Conservation (phyloP, 1,139 yeast species). For the Debaryomyces subglobosus region DNA sequence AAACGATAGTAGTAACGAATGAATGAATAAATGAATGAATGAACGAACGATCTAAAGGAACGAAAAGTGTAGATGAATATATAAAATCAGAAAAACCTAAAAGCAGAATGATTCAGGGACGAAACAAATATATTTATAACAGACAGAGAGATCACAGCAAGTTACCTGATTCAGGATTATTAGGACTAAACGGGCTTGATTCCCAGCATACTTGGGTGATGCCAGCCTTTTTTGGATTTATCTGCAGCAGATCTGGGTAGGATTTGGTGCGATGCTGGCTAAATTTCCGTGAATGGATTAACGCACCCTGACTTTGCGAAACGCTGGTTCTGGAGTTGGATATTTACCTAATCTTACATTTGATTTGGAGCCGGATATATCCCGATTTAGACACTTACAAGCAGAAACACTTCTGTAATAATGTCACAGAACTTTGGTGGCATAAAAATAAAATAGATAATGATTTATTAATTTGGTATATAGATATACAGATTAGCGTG, state of each 20-base stretch:
- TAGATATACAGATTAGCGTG: not conserved
- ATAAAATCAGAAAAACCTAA: not conserved
- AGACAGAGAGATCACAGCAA: constrained; percentile 1
- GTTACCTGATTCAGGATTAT: constrained; percentile 13
- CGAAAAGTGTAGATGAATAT: constrained; percentile 1
- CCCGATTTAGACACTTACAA: not conserved
- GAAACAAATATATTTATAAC: constrained; percentile 11
- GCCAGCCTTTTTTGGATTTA: not conserved
- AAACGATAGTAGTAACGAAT: not conserved
- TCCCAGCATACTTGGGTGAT: constrained; percentile 12
- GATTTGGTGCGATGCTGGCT: constrained; percentile 4
- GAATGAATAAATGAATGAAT: not conserved
- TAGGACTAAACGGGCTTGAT: constrained; percentile 11
- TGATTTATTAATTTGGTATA: not conserved
- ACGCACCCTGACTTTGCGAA: not conserved
- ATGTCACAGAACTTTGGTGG: not conserved
- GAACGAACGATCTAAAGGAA: not conserved
- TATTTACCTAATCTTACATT: not conserved
- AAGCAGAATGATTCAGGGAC: constrained; percentile 8
- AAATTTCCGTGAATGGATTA: not conserved
- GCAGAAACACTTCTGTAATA: not conserved
- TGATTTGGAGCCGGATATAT: not conserved
- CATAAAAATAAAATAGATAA: not conserved
- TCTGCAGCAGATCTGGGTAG: not conserved
- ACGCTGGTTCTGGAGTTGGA: not conserved